A percentile compares a stretch with the other conserved stretches of the same genome.
phyloP scores from a whole-genome alignment of 768 basidiomycete genomes.

The Amylocystis lapponica region DNA sequence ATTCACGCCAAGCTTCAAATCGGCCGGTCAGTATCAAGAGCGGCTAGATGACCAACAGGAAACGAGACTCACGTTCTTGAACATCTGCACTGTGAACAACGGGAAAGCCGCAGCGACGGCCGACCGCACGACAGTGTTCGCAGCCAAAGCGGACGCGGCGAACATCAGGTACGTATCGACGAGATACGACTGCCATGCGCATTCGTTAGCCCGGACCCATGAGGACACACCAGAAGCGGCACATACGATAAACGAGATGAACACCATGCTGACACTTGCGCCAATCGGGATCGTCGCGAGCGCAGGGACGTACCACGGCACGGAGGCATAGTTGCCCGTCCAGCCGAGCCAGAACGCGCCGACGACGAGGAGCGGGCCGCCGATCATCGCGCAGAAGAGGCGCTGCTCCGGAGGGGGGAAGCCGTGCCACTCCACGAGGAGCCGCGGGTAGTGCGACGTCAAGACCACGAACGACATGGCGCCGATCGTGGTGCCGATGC shows the following conservation, averaged over 20 bases:
- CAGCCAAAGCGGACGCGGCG: conserved; percentile 58
- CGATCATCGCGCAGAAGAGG: conserved; percentile 33
- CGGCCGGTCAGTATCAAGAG: conserved; percentile 1
- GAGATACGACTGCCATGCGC: conserved; percentile 40
- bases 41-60: background rate
- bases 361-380: conserved; percentile 25
- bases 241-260: conserved; percentile 56
- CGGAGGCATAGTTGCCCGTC: conserved; percentile 44
- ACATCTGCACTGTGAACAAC: conserved; percentile 64
- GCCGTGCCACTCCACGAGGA: conserved; percentile 33
- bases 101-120: conserved; percentile 56
- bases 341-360: conserved; percentile 42
- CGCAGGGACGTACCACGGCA: conserved; percentile 57
- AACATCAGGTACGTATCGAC: conserved; percentile 52
- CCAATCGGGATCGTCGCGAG: conserved; percentile 49
- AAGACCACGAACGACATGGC: conserved; percentile 21
- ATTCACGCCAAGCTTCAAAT: conserved; percentile 18
- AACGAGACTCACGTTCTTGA: conserved; percentile 34
- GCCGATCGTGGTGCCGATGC: conserved; percentile 29
- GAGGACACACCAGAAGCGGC: background rate
- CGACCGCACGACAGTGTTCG: conserved; percentile 55
- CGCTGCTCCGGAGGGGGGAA: conserved; percentile 37
- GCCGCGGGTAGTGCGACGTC: conserved; percentile 25
- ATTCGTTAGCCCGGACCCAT: background rate
- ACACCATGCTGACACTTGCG: conserved; percentile 43